Evolutionary conservation across 805 yeast genomes (phyloP), one percentile per base, ranked within the genome.

Genomic region (Deakozyma indianensis): DNA sequence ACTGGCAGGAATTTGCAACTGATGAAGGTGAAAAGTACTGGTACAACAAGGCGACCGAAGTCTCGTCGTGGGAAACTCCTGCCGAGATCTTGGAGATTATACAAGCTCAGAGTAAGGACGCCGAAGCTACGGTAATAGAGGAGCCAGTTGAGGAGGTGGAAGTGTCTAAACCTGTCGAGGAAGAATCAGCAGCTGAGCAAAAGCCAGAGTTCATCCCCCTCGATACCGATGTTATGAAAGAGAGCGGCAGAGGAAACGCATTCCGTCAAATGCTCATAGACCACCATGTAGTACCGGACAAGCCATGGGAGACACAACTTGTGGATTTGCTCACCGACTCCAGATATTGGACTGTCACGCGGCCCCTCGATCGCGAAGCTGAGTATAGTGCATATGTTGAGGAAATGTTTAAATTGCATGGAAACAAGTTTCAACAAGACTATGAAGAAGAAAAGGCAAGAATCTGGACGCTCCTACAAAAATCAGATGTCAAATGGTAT

Each of bases 21-120:
- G 72, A 72, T 11, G 78, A 73, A 4, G 87, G 88, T 2, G 65
- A 64, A 44, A 65, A 68, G 18, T 86, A 86, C 60, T 87, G 83
- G 66, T 80, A 79, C 61, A 82, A 83, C 56, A 65, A 69, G 14
- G 61, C 61, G 23, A 74, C 90, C 0, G 71, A 75, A 3, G 77
- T 78, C 54, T 79, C 92, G 18, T 77, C 80, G 0, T 88, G 96
- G 96, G 83, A 78, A 18, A 61, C 75, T n/a, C 95, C 95, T 0
- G 66, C 58, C 1, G 78, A 70, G 25, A 66, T 56, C 0, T 53
- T 79, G 16, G 64, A 68, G 50, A 71, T 88, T 45, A 75, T 77
- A 52, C 64, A 65, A 22, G 57, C 75, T 22, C 86, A 79, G 61
- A 92, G 85, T 44, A 76, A 76, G 29, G 83, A 73, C 55, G 60